phyloP scores from a whole-genome alignment of 148 eudicot species.

The Talinum fruticosum region DNA sequence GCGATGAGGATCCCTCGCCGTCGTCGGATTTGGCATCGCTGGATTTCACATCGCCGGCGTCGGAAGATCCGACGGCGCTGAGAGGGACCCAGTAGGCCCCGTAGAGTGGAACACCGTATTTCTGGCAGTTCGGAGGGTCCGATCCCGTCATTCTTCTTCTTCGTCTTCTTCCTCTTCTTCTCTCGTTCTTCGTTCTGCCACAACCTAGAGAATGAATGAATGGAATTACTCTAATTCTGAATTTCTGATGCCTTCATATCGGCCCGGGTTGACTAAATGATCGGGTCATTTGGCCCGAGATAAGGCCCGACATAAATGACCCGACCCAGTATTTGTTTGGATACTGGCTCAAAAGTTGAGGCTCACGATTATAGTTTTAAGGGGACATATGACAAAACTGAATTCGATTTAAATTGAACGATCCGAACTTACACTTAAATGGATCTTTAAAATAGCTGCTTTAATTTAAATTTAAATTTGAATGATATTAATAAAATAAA shows the following conservation, averaged over 20 bases:
- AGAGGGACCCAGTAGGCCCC: conserved; percentile 79
- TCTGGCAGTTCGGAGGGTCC: conserved; percentile 35
- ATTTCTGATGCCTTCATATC: background rate
- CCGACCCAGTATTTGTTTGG: no score
- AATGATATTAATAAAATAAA: no score
- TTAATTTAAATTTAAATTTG: no score
- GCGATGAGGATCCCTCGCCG: conserved; percentile 13
- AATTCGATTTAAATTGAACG: no score
- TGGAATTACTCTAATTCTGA: background rate
- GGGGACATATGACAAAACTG: no score
- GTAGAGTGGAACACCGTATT: conserved; percentile 80
- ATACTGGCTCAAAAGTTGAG: no score
- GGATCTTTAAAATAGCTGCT: no score
- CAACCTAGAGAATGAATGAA: background rate
- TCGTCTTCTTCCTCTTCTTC: background rate
- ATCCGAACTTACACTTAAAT: no score
- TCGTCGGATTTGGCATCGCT: conserved; percentile 13
- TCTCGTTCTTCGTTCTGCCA: background rate
- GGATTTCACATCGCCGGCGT: background rate
- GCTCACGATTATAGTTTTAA: no score
- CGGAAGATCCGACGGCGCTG: conserved; percentile 28
- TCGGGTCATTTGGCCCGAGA: background rate
- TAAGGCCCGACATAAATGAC: no score
- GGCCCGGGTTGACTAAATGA: background rate
- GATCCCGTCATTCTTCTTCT: conserved; percentile 7